phyloP scores from a whole-genome alignment of 169 alveolate genomes.

The Babesia bovis region DNA sequence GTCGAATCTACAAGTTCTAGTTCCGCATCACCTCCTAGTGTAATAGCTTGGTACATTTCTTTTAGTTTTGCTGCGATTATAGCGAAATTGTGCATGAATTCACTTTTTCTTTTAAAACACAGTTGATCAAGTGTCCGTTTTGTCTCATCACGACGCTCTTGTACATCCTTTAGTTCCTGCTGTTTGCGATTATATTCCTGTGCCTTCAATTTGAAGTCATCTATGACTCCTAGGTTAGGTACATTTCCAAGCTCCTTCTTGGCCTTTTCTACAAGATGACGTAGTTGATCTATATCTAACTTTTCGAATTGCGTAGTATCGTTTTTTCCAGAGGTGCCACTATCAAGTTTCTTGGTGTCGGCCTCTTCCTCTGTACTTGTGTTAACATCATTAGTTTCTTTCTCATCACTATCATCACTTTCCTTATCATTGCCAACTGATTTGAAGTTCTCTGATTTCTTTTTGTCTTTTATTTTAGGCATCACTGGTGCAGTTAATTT shows the following conservation, averaged over 20 bases:
- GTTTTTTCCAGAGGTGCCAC: constrained; percentile 6
- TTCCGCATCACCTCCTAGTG: constrained; percentile 98
- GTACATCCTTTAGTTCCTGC: constrained; percentile 62
- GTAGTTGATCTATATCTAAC: constrained; percentile 57
- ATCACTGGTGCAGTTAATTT: constrained; percentile 29
- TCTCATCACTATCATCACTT: neutral
- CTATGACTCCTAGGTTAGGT: constrained; percentile 63
- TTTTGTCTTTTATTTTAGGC: constrained; percentile 16
- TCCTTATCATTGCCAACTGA: neutral
- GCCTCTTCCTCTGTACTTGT: neutral
- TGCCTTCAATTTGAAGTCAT: constrained; percentile 65
- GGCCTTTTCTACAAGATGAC: constrained; percentile 67
- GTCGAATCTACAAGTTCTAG: constrained; percentile 93
- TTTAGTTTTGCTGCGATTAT: constrained; percentile 83
- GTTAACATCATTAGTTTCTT: neutral
- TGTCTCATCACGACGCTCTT: constrained; percentile 65
- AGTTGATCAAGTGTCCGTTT: constrained; percentile 60
- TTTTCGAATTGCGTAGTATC: neutral
- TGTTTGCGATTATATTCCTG: constrained; percentile 64
- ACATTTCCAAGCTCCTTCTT: constrained; percentile 48
- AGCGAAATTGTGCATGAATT: constrained; percentile 81
- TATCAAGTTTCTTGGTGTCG: neutral
- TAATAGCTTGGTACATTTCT: constrained; percentile 88
- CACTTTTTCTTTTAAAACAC: constrained; percentile 72
- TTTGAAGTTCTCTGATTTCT: neutral